These are phyloP conservation scores for Phaeodactylum tricornutum DNA, from an alignment of 108 stramenopile species.

Conservation along the genomic window DNA sequence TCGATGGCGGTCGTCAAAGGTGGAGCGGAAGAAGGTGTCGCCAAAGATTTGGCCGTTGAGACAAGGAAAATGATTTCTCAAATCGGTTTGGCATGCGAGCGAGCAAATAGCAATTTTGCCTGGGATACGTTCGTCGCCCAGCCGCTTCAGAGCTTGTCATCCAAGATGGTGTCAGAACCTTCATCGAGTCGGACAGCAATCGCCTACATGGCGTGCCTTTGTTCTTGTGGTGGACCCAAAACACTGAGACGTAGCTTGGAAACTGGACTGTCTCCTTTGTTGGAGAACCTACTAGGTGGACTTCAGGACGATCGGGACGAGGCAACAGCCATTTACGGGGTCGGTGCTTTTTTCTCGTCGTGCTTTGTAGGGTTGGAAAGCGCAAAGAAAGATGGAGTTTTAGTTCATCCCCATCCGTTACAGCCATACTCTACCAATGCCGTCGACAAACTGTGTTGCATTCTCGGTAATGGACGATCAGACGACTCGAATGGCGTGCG, in stretches of 20 bases:
- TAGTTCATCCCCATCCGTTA: constrained; percentile 63
- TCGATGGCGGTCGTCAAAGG: constrained; percentile 28
- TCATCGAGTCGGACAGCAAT: constrained; percentile 47
- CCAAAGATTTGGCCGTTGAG: constrained; percentile 9
- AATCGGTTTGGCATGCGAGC: constrained; percentile 38
- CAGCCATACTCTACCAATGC: constrained; percentile 22
- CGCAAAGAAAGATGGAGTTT: constrained; percentile 27
- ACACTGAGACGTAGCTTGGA: constrained; percentile 42
- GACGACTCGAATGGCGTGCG: too few species aligned
- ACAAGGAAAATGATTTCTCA: constrained; percentile 43
- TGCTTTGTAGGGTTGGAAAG: constrained; percentile 35
- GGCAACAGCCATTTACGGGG: constrained; percentile 49
- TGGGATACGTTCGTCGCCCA: constrained; percentile 60
- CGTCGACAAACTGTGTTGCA: constrained; percentile 15
- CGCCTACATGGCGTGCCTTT: constrained; percentile 68
- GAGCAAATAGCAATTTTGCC: constrained; percentile 4
- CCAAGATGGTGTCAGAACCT: constrained; percentile 27
- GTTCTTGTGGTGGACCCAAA: constrained; percentile 46
- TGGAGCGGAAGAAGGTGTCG: too few species aligned
- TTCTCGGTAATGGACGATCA: constrained; percentile 9
- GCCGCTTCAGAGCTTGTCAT: constrained; percentile 21
- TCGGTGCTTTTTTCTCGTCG: constrained; percentile 67
- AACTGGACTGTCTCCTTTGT: too few species aligned
- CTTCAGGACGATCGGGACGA: too few species aligned
- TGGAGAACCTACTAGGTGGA: too few species aligned